phyloP scores from a whole-genome alignment of 2,329 filamentous ascomycete genomes.

The Aspergillus persii region DNA sequence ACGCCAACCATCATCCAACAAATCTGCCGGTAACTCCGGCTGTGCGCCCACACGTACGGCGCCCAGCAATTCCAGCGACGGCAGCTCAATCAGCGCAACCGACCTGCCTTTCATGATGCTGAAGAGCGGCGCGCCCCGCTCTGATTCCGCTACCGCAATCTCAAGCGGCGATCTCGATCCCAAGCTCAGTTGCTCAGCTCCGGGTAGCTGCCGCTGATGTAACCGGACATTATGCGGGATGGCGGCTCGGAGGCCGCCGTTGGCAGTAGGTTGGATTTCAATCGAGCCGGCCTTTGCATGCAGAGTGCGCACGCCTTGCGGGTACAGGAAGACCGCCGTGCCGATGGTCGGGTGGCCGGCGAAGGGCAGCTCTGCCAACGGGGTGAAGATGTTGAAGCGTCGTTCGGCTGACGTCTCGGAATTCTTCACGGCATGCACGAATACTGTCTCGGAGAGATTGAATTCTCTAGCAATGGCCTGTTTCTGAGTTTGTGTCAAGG shows the following conservation, averaged over 20 bases:
- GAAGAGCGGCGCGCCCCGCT: slow-evolving; percentile 29
- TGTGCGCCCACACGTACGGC: slow-evolving; percentile 16
- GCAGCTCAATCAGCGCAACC: slow-evolving; percentile 65
- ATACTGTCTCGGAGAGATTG: slow-evolving; percentile 58
- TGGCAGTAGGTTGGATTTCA: slow-evolving; percentile 33
- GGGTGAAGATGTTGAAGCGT: slow-evolving; percentile 55
- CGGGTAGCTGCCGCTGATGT: slow-evolving; percentile 28
- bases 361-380: slow-evolving; percentile 53
- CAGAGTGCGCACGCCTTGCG: slow-evolving; percentile 34
- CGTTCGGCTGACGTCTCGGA: slow-evolving; percentile 14
- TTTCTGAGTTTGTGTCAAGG: slow-evolving; percentile 48
- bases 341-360: slow-evolving; percentile 60
- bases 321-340: slow-evolving; percentile 45
- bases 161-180: slow-evolving; percentile 20
- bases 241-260: slow-evolving; percentile 24
- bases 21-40: slow-evolving; percentile 2
- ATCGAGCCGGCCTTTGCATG: slow-evolving; percentile 60
- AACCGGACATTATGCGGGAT: slow-evolving; percentile 39
- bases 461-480: slow-evolving; percentile 57
- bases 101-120: slow-evolving; percentile 43
- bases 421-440: slow-evolving; percentile 44
- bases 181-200: slow-evolving; percentile 15
- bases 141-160: slow-evolving; percentile 20
- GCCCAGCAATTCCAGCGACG: slow-evolving; percentile 58
- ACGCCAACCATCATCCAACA: slow-evolving; percentile 36